A percentile compares a stretch with the other conserved stretches of the same genome.
phyloP scores from a whole-genome alignment of 2,329 filamentous ascomycete species.

The Thermomyces lanuginosus region DNA sequence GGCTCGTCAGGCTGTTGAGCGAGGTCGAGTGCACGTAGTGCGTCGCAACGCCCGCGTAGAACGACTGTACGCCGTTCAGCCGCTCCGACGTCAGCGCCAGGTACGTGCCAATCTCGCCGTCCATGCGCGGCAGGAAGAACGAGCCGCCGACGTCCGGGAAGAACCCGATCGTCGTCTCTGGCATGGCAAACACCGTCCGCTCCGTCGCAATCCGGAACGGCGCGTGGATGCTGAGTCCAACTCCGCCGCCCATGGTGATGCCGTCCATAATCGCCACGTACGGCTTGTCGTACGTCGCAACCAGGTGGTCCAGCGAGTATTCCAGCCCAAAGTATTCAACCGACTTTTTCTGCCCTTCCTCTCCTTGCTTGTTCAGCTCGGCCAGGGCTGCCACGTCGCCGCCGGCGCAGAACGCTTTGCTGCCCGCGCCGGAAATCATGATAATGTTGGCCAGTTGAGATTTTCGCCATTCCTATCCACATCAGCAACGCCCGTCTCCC shows the following conservation, averaged over 20 bases:
- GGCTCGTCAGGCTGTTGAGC: constrained; percentile 62
- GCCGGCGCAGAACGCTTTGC: constrained; percentile 77
- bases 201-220: constrained; percentile 95
- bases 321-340: constrained; percentile 81
- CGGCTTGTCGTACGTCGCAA: constrained; percentile 84
- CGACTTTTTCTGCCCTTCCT: constrained; percentile 56
- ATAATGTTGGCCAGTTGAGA: constrained; percentile 87
- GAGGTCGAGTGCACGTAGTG: constrained; percentile 91
- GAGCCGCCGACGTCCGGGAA: constrained; percentile 96
- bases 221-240: constrained; percentile 84
- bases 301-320: constrained; percentile 90
- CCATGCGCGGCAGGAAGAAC: constrained; percentile 84
- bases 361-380: constrained; percentile 49
- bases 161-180: constrained; percentile 94
- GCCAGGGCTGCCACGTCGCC: constrained; percentile 78
- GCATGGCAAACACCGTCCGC: constrained; percentile 92
- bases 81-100: constrained; percentile 79
- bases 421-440: constrained; percentile 77
- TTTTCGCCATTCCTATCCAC: constrained; percentile 64
- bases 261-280: constrained; percentile 95
- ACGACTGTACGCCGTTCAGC: constrained; percentile 66
- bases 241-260: constrained; percentile 95
- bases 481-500: not conserved
- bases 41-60: constrained; percentile 83
- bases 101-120: constrained; percentile 77